Conservation (phyloP, 768 basidiomycete species). For the Lactifluus piperatus region DNA sequence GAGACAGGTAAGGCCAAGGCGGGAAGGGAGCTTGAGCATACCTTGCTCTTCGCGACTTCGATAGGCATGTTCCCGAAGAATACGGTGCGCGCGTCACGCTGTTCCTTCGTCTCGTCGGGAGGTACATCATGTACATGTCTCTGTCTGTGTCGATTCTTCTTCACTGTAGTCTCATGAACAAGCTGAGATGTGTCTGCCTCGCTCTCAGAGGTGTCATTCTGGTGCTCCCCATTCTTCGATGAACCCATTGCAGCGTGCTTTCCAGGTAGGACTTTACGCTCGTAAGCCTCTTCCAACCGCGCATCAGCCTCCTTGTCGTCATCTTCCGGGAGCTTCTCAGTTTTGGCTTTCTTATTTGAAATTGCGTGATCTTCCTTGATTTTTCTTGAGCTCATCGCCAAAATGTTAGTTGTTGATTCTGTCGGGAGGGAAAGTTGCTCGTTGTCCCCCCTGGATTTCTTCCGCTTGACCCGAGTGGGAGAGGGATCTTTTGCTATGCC, state of each 20-base stretch:
- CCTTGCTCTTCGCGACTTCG: conserved; percentile 69
- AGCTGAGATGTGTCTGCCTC: conserved; percentile 32
- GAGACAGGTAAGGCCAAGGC: background rate
- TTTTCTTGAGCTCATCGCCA: conserved; percentile 18
- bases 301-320: conserved; percentile 27
- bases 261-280: conserved; percentile 11
- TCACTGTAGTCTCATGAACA: conserved; percentile 56
- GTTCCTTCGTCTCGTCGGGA: conserved; percentile 59
- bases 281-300: conserved; percentile 30
- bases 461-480: conserved; percentile 11
- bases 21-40: conserved; percentile 29
- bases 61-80: conserved; percentile 87
- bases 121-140: conserved; percentile 45
- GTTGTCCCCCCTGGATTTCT: conserved; percentile 14
- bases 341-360: conserved; percentile 9
- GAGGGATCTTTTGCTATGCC: background rate
- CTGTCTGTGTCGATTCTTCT: conserved; percentile 26
- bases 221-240: conserved; percentile 16
- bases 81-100: conserved; percentile 73
- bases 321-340: conserved; percentile 2
- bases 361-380: conserved; percentile 21
- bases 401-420: background rate
- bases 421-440: conserved; percentile 10
- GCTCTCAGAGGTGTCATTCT: conserved; percentile 27
- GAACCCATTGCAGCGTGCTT: conserved; percentile 16